These are phyloP conservation scores for Sporothrix brunneoviolacea DNA, from an alignment of 2,329 filamentous ascomycete species.

Conservation along the genomic window DNA sequence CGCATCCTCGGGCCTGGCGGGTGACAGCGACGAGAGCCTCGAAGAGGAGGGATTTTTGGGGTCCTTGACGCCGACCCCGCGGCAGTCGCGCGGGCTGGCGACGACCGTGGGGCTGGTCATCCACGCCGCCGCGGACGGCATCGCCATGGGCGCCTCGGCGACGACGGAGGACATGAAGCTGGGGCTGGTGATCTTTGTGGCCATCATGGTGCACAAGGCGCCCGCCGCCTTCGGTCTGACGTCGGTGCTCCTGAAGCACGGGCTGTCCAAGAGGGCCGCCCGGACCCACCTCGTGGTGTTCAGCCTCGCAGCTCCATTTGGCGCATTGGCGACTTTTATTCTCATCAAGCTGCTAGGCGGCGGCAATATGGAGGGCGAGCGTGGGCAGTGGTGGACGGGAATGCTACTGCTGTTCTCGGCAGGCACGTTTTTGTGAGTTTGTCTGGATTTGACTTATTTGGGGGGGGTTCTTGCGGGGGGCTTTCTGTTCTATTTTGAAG, in stretches of 20 bases:
- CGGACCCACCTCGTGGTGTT: slow-evolving; percentile 84
- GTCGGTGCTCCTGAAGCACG: slow-evolving; percentile 82
- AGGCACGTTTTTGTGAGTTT: slow-evolving; percentile 83
- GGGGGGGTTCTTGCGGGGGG: too few relatives aligned
- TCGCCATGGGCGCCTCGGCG: slow-evolving; percentile 87
- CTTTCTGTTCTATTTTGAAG: not conserved
- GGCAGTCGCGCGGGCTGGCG: slow-evolving; percentile 59
- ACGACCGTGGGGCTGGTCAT: slow-evolving; percentile 94
- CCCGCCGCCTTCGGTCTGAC: slow-evolving; percentile 93
- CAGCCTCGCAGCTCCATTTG: slow-evolving; percentile 80
- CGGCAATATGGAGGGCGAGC: slow-evolving; percentile 47
- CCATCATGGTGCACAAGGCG: slow-evolving; percentile 96
- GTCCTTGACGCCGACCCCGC: slow-evolving; percentile 50
- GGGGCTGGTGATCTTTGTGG: slow-evolving; percentile 87
- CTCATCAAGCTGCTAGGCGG: slow-evolving; percentile 67
- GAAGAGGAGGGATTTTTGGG: slow-evolving; percentile 54
- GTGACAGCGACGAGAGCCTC: slow-evolving; percentile 3
- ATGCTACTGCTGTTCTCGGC: slow-evolving; percentile 91
- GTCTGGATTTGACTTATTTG: too few relatives aligned
- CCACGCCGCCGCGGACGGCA: slow-evolving; percentile 89
- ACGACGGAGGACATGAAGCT: slow-evolving; percentile 66
- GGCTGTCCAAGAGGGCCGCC: slow-evolving; percentile 77
- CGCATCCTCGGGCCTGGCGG: slow-evolving; percentile 30
- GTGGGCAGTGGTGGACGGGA: slow-evolving; percentile 80
- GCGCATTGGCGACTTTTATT: slow-evolving; percentile 77